These are phyloP conservation scores for Gynandropsis gynandra DNA, from an alignment of 345 rosid species.

Conservation along the genomic window DNA sequence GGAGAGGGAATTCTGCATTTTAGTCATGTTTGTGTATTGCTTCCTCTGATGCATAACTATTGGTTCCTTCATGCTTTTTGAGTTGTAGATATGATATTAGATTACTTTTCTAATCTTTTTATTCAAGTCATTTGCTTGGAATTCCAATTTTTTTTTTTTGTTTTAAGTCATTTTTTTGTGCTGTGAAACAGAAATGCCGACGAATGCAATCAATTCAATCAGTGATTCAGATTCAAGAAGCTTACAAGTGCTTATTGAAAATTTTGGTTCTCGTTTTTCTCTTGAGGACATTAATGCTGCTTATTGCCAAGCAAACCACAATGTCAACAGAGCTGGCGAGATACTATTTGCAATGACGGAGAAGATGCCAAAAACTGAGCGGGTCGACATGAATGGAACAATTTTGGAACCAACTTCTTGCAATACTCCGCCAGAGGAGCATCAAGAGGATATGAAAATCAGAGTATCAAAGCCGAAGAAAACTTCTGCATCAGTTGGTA, in stretches of 20 bases:
- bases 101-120: background rate
- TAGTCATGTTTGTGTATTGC: no score
- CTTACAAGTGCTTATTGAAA: slow-evolving; percentile 36
- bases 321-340: slow-evolving; percentile 33
- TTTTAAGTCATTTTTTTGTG: slow-evolving; percentile 2
- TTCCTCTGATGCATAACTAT: no score
- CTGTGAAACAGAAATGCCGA: slow-evolving; percentile 25
- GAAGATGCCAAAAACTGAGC: slow-evolving; percentile 16
- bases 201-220: slow-evolving; percentile 19
- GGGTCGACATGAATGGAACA: slow-evolving; percentile 1
- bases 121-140: background rate
- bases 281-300: slow-evolving; percentile 44
- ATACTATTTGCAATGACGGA: slow-evolving; percentile 35
- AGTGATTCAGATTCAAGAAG: slow-evolving; percentile 27
- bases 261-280: slow-evolving; percentile 40
- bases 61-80: no score
- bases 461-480: slow-evolving; percentile 26
- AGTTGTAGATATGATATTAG: no score
- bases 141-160: background rate
- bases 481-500: slow-evolving; percentile 35
- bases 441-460: slow-evolving; percentile 20
- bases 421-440: slow-evolving; percentile 15
- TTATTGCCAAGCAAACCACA: slow-evolving; percentile 30
- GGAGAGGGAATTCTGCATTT: no score
- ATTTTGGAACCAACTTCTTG: slow-evolving; percentile 23